phyloP scores from a whole-genome alignment of 2,329 filamentous ascomycete genomes.

The Stachybotrys elegans region DNA sequence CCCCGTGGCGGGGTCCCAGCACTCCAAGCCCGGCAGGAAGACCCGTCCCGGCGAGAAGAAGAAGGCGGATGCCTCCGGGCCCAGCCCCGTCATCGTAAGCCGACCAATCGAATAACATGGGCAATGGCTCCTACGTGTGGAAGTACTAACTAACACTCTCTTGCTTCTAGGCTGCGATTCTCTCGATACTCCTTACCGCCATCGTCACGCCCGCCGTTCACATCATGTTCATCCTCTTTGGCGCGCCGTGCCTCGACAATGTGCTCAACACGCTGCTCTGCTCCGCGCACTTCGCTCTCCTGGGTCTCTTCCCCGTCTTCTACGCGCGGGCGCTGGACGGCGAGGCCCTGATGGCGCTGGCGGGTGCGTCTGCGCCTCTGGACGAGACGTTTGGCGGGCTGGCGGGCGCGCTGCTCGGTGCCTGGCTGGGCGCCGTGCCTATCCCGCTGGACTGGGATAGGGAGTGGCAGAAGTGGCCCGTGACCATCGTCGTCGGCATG shows the following conservation, averaged over 20 bases:
- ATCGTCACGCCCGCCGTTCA: slow-evolving; percentile 63
- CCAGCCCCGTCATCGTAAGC: slow-evolving; percentile 43
- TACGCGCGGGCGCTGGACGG: slow-evolving; percentile 79
- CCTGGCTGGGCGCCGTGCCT: slow-evolving; percentile 90
- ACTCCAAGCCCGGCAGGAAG: slow-evolving; percentile 40
- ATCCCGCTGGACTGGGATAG: slow-evolving; percentile 98
- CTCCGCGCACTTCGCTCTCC: slow-evolving; percentile 74
- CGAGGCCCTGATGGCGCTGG: slow-evolving; percentile 64
- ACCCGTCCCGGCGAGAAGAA: slow-evolving; percentile 49
- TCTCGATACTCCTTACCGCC: slow-evolving; percentile 55
- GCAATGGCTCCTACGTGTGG: neutral
- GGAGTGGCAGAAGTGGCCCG: slow-evolving; percentile 98
- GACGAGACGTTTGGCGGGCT: slow-evolving; percentile 82
- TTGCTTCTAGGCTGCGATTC: slow-evolving; percentile 33
- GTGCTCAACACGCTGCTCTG: slow-evolving; percentile 72
- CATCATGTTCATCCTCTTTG: slow-evolving; percentile 75
- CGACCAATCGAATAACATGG: neutral
- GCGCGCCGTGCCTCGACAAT: slow-evolving; percentile 83
- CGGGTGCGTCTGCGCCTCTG: slow-evolving; percentile 62
- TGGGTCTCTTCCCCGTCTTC: slow-evolving; percentile 74
- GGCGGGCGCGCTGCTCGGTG: slow-evolving; percentile 72
- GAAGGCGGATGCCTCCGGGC: slow-evolving; percentile 39
- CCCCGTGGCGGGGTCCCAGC: slow-evolving; percentile 50
- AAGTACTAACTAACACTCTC: slow-evolving; percentile 11
- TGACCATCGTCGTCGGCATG: slow-evolving; percentile 80